A percentile compares a stretch with the other conserved stretches of the same genome.
These are phyloP conservation scores for Boletus insuetus DNA, from an alignment of 768 basidiomycete genomes.

Conservation along the genomic window DNA sequence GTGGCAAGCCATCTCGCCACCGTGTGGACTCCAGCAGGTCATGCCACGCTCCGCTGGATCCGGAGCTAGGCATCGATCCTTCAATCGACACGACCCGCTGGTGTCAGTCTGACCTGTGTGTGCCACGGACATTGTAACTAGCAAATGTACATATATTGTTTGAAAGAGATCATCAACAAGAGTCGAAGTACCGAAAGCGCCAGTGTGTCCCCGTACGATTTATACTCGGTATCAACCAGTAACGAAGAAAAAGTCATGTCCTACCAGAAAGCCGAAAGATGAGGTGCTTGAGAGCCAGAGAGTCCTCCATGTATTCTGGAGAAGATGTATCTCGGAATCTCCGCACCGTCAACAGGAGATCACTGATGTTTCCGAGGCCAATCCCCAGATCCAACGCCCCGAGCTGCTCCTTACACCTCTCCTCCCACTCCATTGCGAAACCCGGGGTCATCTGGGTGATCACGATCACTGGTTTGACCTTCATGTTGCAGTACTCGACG, in stretches of 20 bases:
- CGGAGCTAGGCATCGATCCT: background rate
- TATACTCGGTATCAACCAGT: background rate
- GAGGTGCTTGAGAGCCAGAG: conserved; percentile 15
- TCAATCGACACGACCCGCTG: background rate
- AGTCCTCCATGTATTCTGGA: conserved; percentile 19
- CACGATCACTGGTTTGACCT: conserved; percentile 24
- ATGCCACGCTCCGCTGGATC: conserved; percentile 1
- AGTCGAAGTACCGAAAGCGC: background rate
- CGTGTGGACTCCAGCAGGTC: conserved; percentile 21
- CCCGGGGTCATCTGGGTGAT: conserved; percentile 24
- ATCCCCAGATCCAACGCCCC: conserved; percentile 6
- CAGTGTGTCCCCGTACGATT: background rate
- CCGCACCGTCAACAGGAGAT: conserved; percentile 16
- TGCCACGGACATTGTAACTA: background rate
- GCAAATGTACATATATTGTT: background rate
- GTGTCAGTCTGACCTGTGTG: background rate
- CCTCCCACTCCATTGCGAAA: conserved; percentile 13
- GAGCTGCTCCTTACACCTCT: conserved; percentile 20
- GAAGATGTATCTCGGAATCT: conserved; percentile 13
- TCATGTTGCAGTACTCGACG: conserved; percentile 24
- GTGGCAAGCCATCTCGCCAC: background rate
- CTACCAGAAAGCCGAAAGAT: conserved; percentile 15
- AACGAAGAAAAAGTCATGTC: background rate
- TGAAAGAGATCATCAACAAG: background rate
- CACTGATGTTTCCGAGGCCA: background rate